Evolutionary conservation across 768 basidiomycete species (phyloP), one percentile per base, ranked within the genome.

Genomic region (Asterophora parasitica): DNA sequence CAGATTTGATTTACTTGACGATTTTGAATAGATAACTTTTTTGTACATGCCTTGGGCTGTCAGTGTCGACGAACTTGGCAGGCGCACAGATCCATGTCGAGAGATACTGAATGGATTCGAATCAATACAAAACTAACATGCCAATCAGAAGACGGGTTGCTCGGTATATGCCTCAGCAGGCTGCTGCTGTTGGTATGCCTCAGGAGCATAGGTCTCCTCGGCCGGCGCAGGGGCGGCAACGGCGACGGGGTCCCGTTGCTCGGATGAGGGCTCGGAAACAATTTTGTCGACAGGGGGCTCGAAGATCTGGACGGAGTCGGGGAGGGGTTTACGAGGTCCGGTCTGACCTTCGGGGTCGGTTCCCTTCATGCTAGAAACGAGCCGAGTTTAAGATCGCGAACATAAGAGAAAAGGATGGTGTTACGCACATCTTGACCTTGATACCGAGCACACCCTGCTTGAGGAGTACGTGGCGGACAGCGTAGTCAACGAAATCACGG

Each of bases 371-470:
- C 93, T 95, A 59, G 38, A 53, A 49, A 36, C 11, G 28, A 20
- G 6, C 23, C 3, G 23, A 3, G 3, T 23, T 23, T 31, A 17
- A 54, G 37, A 67, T 51, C 31, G 38, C 20, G 16, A 30, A 49
- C 1, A 7, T 3, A 13, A 28, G 10, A 20, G 9, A 27, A 13
- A 17, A 32, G 27, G 17, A 7, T 19, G 20, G 12, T 10, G 19
- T 42, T 9, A 55, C 71, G 44, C 63, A 94, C 93, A 98, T 99
- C 76, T 98, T 99, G 64, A 99, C 96, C 72, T 99, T 99, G 81
- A 99, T 97, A 64, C 96, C 96, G 54, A 99, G 82, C 42, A 99
- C 96, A 83, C 96, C 96, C 69, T 99, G 96, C 60, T 90, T 87
- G 56, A 99, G 83, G 61, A 98, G 81, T 61, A 98, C 96, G 77